A percentile compares a stretch with the other conserved stretches of the same genome.
These are phyloP conservation scores for Ajuga chamaepitys DNA, from an alignment of 257 asterid genomes.

Conservation along the genomic window DNA sequence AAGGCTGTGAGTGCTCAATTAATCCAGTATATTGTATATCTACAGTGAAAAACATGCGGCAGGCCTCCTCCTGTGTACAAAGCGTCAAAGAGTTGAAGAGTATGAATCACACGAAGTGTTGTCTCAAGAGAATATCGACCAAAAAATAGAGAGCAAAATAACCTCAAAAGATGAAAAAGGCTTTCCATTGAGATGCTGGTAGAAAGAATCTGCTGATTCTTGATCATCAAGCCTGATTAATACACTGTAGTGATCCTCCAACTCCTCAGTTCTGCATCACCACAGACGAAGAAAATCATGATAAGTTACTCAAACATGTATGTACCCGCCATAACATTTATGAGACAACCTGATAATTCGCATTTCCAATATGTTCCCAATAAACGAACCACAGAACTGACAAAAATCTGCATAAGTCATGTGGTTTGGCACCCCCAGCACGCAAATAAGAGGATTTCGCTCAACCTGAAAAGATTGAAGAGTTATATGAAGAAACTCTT, in stretches of 20 bases:
- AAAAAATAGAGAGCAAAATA: neutral
- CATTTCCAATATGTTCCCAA: slow-evolving; percentile 83
- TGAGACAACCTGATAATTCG: slow-evolving; percentile 69
- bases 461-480: slow-evolving; percentile 49
- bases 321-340: neutral
- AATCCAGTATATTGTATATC: slow-evolving; percentile 88
- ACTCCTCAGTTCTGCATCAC: slow-evolving; percentile 63
- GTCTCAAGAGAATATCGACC: neutral
- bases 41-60: slow-evolving; percentile 59
- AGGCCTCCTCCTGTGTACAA: slow-evolving; percentile 56
- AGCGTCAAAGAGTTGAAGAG: slow-evolving; percentile 13
- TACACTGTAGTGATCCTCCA: slow-evolving; percentile 73
- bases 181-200: slow-evolving; percentile 64
- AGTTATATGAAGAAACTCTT: neutral
- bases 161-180: slow-evolving; percentile 90
- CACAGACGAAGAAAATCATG: slow-evolving; percentile 15
- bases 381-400: slow-evolving; percentile 87
- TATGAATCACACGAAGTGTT: neutral
- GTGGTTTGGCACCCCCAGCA: slow-evolving; percentile 90
- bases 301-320: slow-evolving; percentile 5
- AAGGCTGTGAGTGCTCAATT: slow-evolving; percentile 69
- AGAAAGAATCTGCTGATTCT: slow-evolving; percentile 67
- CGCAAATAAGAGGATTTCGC: slow-evolving; percentile 80
- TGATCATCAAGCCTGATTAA: slow-evolving; percentile 77
- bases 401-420: slow-evolving; percentile 95